These are phyloP conservation scores for Verbascum thapsus DNA, from an alignment of 257 asterid species.

Conservation along the genomic window DNA sequence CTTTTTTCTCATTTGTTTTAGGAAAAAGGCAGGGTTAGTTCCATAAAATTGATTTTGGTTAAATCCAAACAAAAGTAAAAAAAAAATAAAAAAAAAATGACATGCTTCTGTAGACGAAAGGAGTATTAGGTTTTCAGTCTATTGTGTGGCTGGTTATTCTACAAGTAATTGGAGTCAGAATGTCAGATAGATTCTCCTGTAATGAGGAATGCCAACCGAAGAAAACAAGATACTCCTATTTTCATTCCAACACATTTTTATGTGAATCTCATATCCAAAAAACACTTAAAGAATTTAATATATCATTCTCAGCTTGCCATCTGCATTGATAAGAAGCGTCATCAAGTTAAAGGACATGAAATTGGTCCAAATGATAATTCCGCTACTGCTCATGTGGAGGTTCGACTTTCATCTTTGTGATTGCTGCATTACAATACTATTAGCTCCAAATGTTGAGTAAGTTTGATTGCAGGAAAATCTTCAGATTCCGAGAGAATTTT, in stretches of 20 bases:
- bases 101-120: no score
- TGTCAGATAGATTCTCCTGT: background rate
- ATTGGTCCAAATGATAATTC: slow-evolving; percentile 31
- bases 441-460: slow-evolving; percentile 18
- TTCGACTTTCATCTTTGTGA: slow-evolving; percentile 31
- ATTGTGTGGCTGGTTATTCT: background rate
- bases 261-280: background rate
- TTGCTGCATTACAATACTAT: slow-evolving; percentile 2
- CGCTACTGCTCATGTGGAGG: slow-evolving; percentile 38
- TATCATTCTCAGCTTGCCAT: slow-evolving; percentile 56
- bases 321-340: slow-evolving; percentile 59
- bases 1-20: no score
- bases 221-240: background rate
- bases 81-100: no score
- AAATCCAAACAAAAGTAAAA: no score
- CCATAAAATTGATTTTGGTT: no score
- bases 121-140: slow-evolving; percentile 3
- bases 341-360: slow-evolving; percentile 39
- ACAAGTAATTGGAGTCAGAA: background rate
- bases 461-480: slow-evolving; percentile 41
- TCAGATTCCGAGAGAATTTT: slow-evolving; percentile 31
- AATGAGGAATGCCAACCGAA: background rate
- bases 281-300: slow-evolving; percentile 14
- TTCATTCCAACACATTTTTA: no score
- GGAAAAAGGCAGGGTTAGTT: no score